phyloP scores from a whole-genome alignment of 805 yeast species.

The Saccharomycopsis fodiens region DNA sequence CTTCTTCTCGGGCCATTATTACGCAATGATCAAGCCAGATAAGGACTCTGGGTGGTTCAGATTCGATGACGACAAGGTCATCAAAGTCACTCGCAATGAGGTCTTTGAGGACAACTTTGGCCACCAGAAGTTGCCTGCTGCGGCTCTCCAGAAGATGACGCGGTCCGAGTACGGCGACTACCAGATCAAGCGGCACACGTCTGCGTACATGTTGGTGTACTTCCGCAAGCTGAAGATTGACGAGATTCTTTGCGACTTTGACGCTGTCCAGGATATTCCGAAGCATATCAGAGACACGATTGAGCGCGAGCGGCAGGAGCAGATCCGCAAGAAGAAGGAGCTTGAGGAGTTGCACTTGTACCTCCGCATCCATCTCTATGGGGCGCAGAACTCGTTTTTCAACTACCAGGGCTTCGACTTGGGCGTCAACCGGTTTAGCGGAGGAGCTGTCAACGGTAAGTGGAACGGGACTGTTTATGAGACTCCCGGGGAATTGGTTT shows the following conservation, averaged over 20 bases:
- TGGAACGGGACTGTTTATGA: slow-evolving; percentile 22
- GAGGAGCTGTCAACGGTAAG: slow-evolving; percentile 12
- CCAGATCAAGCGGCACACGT: slow-evolving; percentile 71
- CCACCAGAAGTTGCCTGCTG: slow-evolving; percentile 49
- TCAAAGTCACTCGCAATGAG: slow-evolving; percentile 74
- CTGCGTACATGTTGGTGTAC: slow-evolving; percentile 96
- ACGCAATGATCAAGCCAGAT: slow-evolving; percentile 84
- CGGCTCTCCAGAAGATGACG: slow-evolving; percentile 42
- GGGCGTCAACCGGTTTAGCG: slow-evolving; percentile 50
- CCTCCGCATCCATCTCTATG: slow-evolving; percentile 48
- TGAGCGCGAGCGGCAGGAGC: slow-evolving; percentile 52
- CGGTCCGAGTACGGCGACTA: slow-evolving; percentile 58
- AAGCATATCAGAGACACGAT: slow-evolving; percentile 59
- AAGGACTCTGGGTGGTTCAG: slow-evolving; percentile 69
- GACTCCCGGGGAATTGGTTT: slow-evolving; percentile 15
- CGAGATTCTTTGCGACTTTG: slow-evolving; percentile 50
- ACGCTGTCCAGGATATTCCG: slow-evolving; percentile 51
- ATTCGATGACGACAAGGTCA: slow-evolving; percentile 93
- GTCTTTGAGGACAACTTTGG: slow-evolving; percentile 94
- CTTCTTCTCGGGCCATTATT: slow-evolving; percentile 92
- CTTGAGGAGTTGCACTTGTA: slow-evolving; percentile 66
- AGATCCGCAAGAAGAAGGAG: slow-evolving; percentile 46
- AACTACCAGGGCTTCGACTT: slow-evolving; percentile 69
- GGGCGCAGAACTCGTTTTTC: slow-evolving; percentile 42
- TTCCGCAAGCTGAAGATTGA: slow-evolving; percentile 55